Evolutionary conservation across 352 stramenopile genomes (phyloP).

Genomic region (Globisporangium yorkense): DNA sequence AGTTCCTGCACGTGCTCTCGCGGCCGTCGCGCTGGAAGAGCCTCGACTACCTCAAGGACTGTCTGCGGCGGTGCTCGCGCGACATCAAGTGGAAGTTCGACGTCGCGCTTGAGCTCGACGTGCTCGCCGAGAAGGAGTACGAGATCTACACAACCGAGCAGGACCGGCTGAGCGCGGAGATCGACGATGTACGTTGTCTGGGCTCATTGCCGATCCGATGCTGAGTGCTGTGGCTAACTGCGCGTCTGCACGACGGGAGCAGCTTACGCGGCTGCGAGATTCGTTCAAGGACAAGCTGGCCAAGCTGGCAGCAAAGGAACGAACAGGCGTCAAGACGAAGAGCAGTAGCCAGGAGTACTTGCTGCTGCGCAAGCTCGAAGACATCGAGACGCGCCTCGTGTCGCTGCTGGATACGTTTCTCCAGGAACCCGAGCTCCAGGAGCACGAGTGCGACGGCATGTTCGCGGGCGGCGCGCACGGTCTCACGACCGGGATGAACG

Average conservation of each 20-base stretch:
- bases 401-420: constrained; percentile 55
- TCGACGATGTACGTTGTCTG: constrained; percentile 41
- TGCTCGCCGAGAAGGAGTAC: constrained; percentile 63
- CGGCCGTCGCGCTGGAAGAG: constrained; percentile 68
- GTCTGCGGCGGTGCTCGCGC: constrained; percentile 59
- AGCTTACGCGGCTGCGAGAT: constrained; percentile 57
- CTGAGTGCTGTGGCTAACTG: not conserved
- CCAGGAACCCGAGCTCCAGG: constrained; percentile 43
- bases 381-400: constrained; percentile 69
- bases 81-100: constrained; percentile 81
- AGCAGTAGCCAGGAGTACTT: constrained; percentile 30
- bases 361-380: constrained; percentile 71
- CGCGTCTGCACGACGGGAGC: not conserved
- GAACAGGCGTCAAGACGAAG: constrained; percentile 10
- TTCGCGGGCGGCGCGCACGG: constrained; percentile 21
- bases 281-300: constrained; percentile 62
- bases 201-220: not conserved
- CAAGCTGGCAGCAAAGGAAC: constrained; percentile 12
- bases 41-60: constrained; percentile 79
- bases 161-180: constrained; percentile 58
- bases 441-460: constrained; percentile 38
- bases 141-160: constrained; percentile 34
- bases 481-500: constrained; percentile 49
- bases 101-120: constrained; percentile 58
- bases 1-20: constrained; percentile 52